Percentiles rank a stretch among this genome's conserved stretches.
phyloP scores from a whole-genome alignment of 257 asterid species.

The Penstemon newberryi region DNA sequence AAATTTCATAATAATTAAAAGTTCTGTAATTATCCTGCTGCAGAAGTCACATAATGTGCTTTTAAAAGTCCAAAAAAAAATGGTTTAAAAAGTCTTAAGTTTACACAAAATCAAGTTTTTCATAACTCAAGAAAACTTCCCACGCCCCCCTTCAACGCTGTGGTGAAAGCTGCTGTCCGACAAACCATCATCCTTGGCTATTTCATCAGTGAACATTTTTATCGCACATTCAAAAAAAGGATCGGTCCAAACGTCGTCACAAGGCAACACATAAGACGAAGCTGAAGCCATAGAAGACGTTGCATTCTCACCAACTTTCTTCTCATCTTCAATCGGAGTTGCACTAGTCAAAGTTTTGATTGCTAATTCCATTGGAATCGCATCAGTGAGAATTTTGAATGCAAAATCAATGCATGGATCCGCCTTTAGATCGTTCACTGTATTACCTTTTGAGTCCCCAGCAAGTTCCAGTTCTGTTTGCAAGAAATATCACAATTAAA shows the following conservation, averaged over 20 bases:
- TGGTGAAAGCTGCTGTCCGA: constrained; percentile 24
- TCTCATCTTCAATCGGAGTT: constrained; percentile 47
- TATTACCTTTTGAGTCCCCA: not conserved
- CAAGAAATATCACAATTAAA: constrained; percentile 9
- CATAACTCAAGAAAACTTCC: too few relatives aligned
- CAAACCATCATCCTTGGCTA: constrained; percentile 28
- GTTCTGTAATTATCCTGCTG: too few relatives aligned
- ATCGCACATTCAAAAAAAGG: constrained; percentile 78
- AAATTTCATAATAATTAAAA: too few relatives aligned
- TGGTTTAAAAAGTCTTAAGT: too few relatives aligned
- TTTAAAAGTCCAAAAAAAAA: too few relatives aligned
- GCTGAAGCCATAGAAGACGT: constrained; percentile 30
- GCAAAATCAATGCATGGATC: constrained; percentile 86
- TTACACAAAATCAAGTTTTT: too few relatives aligned
- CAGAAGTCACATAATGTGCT: too few relatives aligned
- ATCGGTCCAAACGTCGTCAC: constrained; percentile 55
- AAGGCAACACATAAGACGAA: constrained; percentile 33
- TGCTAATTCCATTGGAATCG: not conserved
- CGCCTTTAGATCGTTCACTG: not conserved
- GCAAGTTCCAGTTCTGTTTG: constrained; percentile 4
- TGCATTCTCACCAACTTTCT: constrained; percentile 23
- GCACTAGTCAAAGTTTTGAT: constrained; percentile 68
- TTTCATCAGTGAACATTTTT: constrained; percentile 64
- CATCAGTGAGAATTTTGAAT: not conserved
- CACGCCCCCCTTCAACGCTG: too few relatives aligned